These are phyloP conservation scores for Wickerhamomyces queroliae DNA, from an alignment of 805 yeast genomes.

Conservation along the genomic window DNA sequence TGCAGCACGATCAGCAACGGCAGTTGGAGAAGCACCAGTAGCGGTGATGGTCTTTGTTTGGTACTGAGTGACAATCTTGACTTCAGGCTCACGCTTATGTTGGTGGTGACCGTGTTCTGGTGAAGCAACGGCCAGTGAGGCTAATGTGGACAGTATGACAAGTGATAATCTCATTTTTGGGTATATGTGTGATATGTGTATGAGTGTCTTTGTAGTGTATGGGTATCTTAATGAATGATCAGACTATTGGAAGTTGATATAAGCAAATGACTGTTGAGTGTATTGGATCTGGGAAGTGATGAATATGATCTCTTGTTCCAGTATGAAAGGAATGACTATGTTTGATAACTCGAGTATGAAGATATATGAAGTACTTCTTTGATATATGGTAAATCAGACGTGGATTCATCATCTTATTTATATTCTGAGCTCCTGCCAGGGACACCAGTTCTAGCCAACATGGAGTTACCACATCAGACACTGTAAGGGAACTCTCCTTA, in stretches of 20 bases:
- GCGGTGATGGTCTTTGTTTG: not conserved
- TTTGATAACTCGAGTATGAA: too few relatives aligned
- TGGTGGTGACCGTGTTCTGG: not conserved
- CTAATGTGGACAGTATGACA: not conserved
- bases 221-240: not conserved
- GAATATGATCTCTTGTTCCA: too few relatives aligned
- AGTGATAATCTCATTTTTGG: not conserved
- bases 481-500: too few relatives aligned
- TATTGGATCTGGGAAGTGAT: too few relatives aligned
- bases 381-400: too few relatives aligned
- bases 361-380: too few relatives aligned
- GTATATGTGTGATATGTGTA: not conserved
- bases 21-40: not conserved
- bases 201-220: not conserved
- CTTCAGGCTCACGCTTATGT: not conserved
- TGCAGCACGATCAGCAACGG: not conserved
- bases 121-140: not conserved
- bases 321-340: too few relatives aligned
- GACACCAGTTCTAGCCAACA: too few relatives aligned
- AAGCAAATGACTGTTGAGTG: not conserved
- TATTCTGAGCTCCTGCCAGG: too few relatives aligned
- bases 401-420: too few relatives aligned
- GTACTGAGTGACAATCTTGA: not conserved
- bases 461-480: too few relatives aligned
- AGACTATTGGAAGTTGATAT: too few relatives aligned